These are phyloP conservation scores for Phytophthora meadii DNA, from an alignment of 352 stramenopile species.

Conservation along the genomic window DNA sequence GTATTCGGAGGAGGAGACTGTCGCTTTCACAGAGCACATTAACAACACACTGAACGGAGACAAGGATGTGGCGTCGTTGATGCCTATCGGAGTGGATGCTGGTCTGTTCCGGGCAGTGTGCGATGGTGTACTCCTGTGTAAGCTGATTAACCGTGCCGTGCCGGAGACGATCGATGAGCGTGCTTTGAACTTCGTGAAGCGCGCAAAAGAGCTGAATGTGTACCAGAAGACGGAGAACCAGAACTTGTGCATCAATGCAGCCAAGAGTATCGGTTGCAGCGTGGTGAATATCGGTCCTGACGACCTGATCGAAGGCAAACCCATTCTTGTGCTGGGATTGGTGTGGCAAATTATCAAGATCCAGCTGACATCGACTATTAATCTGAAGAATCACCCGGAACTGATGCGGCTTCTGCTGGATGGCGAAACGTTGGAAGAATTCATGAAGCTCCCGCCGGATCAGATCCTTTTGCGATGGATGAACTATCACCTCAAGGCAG, in stretches of 20 bases:
- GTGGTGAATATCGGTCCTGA: conserved; percentile 93
- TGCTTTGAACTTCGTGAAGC: conserved; percentile 86
- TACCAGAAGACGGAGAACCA: conserved; percentile 92
- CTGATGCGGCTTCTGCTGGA: conserved; percentile 87
- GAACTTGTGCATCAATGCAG: conserved; percentile 94
- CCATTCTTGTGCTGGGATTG: conserved; percentile 91
- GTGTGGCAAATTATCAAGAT: conserved; percentile 96
- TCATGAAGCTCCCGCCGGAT: conserved; percentile 92
- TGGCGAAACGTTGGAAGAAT: conserved; percentile 88
- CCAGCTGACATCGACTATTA: conserved; percentile 92
- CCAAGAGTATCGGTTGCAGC: conserved; percentile 93
- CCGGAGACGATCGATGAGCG: conserved; percentile 93
- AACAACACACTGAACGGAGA: conserved; percentile 89
- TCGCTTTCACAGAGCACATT: conserved; percentile 93
- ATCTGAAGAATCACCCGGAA: conserved; percentile 93
- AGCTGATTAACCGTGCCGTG: conserved; percentile 92
- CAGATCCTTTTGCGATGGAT: conserved; percentile 94
- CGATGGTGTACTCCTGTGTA: conserved; percentile 91
- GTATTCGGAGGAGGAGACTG: conserved; percentile 92
- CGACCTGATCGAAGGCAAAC: conserved; percentile 84
- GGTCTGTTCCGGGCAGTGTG: conserved; percentile 84
- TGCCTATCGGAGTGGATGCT: conserved; percentile 84
- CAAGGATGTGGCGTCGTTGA: conserved; percentile 56
- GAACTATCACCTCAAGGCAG: conserved; percentile 92
- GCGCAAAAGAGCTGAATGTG: conserved; percentile 81